A percentile compares a stretch with the other conserved stretches of the same genome.
Evolutionary conservation across 139 green algal species (phyloP).

Genomic region (Tetraselmis striata): DNA sequence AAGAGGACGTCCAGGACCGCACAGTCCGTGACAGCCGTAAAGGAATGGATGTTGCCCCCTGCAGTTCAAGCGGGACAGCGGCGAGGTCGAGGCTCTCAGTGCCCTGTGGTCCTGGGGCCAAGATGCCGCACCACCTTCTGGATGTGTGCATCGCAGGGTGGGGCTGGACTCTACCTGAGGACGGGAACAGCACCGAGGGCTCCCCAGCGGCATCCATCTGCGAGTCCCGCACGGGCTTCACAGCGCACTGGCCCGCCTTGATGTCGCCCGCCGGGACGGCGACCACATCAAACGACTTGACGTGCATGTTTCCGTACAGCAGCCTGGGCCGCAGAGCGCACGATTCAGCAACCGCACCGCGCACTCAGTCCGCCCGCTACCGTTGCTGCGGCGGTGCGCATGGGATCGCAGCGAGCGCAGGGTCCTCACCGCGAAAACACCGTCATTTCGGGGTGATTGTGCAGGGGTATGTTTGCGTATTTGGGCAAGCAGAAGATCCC

Average conservation of each 20-base stretch:
- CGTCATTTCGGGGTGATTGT: conserved; percentile 81
- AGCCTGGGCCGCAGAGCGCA: conserved; percentile 54
- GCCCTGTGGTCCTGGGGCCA: no score
- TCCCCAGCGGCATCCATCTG: not conserved
- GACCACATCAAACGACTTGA: conserved; percentile 64
- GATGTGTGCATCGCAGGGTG: no score
- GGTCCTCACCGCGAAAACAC: conserved; percentile 49
- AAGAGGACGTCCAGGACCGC: conserved; percentile 87
- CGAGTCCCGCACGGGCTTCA: not conserved
- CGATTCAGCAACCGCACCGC: no score
- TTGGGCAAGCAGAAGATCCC: conserved; percentile 81
- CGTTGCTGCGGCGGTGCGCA: no score
- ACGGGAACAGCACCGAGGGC: not conserved
- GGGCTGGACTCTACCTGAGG: not conserved
- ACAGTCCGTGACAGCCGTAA: conserved; percentile 71
- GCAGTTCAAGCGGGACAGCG: not conserved
- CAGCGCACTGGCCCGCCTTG: not conserved
- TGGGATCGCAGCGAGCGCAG: no score
- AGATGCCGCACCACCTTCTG: no score
- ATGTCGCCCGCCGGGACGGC: not conserved
- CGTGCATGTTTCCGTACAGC: conserved; percentile 74
- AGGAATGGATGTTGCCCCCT: conserved; percentile 88
- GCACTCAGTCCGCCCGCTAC: no score
- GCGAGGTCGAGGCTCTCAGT: no score
- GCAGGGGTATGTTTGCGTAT: conserved; percentile 68